phyloP scores from a whole-genome alignment of 2,329 filamentous ascomycete genomes.

The Cercospora citrullina region DNA sequence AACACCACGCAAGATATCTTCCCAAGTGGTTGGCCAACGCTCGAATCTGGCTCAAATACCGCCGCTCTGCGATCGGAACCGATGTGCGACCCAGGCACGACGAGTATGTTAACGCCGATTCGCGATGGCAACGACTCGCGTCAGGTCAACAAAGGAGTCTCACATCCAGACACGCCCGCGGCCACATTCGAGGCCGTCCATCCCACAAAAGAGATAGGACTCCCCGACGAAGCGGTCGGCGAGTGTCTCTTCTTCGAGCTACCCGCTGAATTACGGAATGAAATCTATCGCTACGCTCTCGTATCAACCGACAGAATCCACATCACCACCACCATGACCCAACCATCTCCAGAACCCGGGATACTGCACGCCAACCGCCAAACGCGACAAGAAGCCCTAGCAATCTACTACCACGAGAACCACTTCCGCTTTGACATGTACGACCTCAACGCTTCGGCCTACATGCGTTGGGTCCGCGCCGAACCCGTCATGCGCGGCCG shows the following conservation, averaged over 20 bases:
- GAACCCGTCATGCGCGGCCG: neutral
- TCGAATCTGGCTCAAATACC: neutral
- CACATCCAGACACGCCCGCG: neutral
- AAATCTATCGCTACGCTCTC: constrained; percentile 13
- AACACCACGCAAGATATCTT: neutral
- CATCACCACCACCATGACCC: neutral
- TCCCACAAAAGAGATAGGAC: neutral
- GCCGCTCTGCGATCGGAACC: neutral
- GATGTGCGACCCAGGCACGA: neutral
- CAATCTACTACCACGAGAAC: constrained; percentile 26
- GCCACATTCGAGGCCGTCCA: neutral
- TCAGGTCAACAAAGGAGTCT: neutral
- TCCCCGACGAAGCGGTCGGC: neutral
- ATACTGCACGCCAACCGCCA: constrained; percentile 17
- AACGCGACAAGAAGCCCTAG: constrained; percentile 14
- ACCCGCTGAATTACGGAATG: constrained; percentile 14
- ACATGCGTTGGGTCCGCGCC: constrained; percentile 6
- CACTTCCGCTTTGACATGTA: constrained; percentile 20
- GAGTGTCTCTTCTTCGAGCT: constrained; percentile 7
- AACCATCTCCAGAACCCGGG: constrained; percentile 9
- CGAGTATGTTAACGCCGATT: neutral
- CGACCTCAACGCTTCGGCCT: constrained; percentile 7
- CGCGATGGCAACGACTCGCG: neutral
- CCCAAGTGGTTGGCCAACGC: neutral
- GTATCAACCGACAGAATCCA: constrained; percentile 6